Percentiles rank a stretch among this genome's conserved stretches.
These are phyloP conservation scores for Alternaria triticina DNA, from an alignment of 2,329 filamentous ascomycete species.

Conservation along the genomic window DNA sequence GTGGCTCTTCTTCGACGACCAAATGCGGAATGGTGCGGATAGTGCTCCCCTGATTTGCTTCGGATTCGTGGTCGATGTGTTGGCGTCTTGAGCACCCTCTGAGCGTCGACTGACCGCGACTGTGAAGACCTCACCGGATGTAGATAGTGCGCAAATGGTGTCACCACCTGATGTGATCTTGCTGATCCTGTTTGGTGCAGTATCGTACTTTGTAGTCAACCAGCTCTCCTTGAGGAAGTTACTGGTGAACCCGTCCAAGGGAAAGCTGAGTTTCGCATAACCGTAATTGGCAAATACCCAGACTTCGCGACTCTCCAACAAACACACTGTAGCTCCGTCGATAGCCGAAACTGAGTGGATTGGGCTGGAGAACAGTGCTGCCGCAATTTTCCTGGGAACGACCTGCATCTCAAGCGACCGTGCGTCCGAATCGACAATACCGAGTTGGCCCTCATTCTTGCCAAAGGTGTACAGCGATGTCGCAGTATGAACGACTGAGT, in stretches of 20 bases:
- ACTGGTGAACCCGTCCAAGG: constrained; percentile 74
- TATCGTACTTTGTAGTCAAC: constrained; percentile 69
- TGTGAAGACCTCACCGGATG: constrained; percentile 85
- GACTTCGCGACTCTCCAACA: constrained; percentile 86
- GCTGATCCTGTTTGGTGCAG: constrained; percentile 70
- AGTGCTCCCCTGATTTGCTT: constrained; percentile 86
- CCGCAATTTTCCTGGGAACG: constrained; percentile 84
- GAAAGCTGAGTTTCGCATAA: constrained; percentile 88
- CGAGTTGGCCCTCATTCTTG: constrained; percentile 92
- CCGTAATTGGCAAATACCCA: constrained; percentile 96
- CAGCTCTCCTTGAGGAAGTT: constrained; percentile 71
- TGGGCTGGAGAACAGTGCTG: constrained; percentile 74
- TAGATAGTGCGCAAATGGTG: constrained; percentile 87
- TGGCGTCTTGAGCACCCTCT: constrained; percentile 63
- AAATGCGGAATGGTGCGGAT: constrained; percentile 79
- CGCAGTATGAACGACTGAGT: constrained; percentile 87
- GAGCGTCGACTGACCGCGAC: constrained; percentile 74
- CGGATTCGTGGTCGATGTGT: constrained; percentile 87
- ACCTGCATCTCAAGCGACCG: constrained; percentile 85
- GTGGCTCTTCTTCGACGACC: constrained; percentile 84
- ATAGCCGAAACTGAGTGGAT: constrained; percentile 87
- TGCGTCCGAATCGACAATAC: constrained; percentile 92
- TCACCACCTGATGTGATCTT: constrained; percentile 86
- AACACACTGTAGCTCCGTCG: constrained; percentile 83
- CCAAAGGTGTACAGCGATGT: constrained; percentile 90